Percentiles rank a stretch among this genome's conserved stretches.
These are phyloP conservation scores for Rosa multiflora DNA, from an alignment of 306 rosid species.

Conservation along the genomic window DNA sequence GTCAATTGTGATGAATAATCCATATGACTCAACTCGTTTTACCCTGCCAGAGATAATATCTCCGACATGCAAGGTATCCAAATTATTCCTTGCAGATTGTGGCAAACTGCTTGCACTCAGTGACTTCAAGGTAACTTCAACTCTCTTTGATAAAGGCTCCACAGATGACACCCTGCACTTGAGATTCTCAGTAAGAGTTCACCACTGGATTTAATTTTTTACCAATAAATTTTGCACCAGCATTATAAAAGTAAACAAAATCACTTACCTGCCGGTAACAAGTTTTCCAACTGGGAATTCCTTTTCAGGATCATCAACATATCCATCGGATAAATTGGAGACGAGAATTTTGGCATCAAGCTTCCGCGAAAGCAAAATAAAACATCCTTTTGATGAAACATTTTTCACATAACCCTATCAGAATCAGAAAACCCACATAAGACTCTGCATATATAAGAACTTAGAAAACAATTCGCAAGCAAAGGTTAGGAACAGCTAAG, in stretches of 20 bases:
- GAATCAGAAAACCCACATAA: slow-evolving; percentile 15
- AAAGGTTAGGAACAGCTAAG: neutral
- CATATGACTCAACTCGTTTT: slow-evolving; percentile 81
- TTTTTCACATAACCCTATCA: slow-evolving; percentile 80
- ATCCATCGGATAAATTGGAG: slow-evolving; percentile 76
- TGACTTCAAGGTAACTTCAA: slow-evolving; percentile 82
- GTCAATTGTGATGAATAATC: slow-evolving; percentile 80
- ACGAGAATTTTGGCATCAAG: slow-evolving; percentile 84
- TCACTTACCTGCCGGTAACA: slow-evolving; percentile 66
- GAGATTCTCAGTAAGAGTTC: slow-evolving; percentile 29
- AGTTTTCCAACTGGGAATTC: slow-evolving; percentile 87
- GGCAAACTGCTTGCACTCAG: slow-evolving; percentile 29
- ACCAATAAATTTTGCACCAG: slow-evolving; percentile 1
- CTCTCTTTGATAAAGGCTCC: slow-evolving; percentile 83
- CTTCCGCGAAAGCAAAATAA: slow-evolving; percentile 71
- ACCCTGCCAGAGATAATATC: slow-evolving; percentile 72
- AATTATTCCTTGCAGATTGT: slow-evolving; percentile 45
- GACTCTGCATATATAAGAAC: slow-evolving; percentile 2
- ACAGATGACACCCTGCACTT: slow-evolving; percentile 72
- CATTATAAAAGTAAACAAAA: slow-evolving; percentile 5
- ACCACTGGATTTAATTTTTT: slow-evolving; percentile 20
- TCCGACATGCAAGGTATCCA: slow-evolving; percentile 62
- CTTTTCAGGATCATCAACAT: slow-evolving; percentile 56
- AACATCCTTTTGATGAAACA: slow-evolving; percentile 83
- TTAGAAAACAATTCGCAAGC: slow-evolving; percentile 4